These are phyloP conservation scores for Lathyrus sativus DNA, from an alignment of 306 rosid species.

Conservation along the genomic window DNA sequence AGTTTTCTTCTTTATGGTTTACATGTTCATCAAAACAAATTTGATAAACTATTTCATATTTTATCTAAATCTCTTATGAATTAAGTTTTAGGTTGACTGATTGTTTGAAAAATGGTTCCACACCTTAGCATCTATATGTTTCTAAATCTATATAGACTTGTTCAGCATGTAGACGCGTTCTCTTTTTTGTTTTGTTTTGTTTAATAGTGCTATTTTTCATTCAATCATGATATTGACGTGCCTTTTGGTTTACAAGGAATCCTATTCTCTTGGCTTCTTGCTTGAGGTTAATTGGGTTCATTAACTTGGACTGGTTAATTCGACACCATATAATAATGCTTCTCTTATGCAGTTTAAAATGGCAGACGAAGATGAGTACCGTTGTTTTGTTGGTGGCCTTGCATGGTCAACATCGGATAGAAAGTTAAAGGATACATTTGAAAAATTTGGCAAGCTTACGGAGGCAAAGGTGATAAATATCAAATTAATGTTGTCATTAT, in stretches of 20 bases:
- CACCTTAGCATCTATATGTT: background rate
- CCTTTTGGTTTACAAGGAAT: background rate
- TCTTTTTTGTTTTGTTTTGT: slow-evolving; percentile 2
- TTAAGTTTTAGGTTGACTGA: background rate
- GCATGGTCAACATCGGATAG: slow-evolving; percentile 95
- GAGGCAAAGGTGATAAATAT: slow-evolving; percentile 82
- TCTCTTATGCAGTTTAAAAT: slow-evolving; percentile 55
- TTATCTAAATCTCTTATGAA: background rate
- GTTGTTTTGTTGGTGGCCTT: slow-evolving; percentile 98
- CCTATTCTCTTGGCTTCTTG: slow-evolving; percentile 16
- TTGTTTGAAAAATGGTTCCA: background rate
- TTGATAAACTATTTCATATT: background rate
- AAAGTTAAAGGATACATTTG: slow-evolving; percentile 80
- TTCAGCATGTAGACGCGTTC: background rate
- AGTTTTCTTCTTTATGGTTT: slow-evolving; percentile 14
- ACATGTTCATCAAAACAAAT: background rate
- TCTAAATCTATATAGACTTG: too few relatives aligned
- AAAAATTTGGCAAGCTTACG: slow-evolving; percentile 87
- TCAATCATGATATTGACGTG: background rate
- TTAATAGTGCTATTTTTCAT: slow-evolving; percentile 22
- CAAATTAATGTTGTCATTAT: background rate
- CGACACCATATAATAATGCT: slow-evolving; percentile 15
- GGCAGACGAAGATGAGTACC: slow-evolving; percentile 83
- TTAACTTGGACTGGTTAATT: slow-evolving; percentile 15
- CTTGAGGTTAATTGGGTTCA: slow-evolving; percentile 15